Conservation (phyloP, 1,284 basidiomycete species). For the Trichosporon sp. region DNA sequence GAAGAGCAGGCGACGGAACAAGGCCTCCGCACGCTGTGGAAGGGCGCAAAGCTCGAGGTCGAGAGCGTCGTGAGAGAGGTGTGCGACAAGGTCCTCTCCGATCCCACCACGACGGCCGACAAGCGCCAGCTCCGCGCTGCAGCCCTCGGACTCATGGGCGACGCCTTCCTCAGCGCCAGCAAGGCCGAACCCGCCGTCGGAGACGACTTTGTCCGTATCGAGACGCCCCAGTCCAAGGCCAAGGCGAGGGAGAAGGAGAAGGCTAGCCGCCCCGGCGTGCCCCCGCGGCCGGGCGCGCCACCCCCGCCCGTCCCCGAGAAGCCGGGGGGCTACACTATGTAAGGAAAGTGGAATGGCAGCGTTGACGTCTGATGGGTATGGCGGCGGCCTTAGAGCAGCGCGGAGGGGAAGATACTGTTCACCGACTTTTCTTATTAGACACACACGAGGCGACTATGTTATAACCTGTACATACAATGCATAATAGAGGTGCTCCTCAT, state of each 20-base stretch:
- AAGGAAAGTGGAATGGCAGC: too few species aligned
- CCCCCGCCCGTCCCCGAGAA: conserved; percentile 2
- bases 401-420: too few species aligned
- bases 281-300: background rate
- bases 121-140: conserved; percentile 71
- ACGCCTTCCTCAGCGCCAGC: conserved; percentile 28
- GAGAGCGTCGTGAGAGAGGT: conserved; percentile 86
- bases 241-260: conserved; percentile 43
- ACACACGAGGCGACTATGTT: too few species aligned
- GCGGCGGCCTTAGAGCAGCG: too few species aligned
- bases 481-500: too few species aligned
- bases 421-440: too few species aligned
- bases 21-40: conserved; percentile 81
- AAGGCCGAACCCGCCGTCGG: background rate
- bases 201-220: conserved; percentile 73
- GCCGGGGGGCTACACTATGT: background rate
- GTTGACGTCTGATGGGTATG: too few species aligned
- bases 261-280: background rate
- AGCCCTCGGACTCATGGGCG: conserved; percentile 76
- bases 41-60: conserved; percentile 50
- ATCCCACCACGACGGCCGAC: conserved; percentile 47
- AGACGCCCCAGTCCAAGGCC: conserved; percentile 55
- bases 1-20: conserved; percentile 98
- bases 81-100: conserved; percentile 73
- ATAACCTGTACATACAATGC: too few species aligned